These are phyloP conservation scores for Xylariaceae sp. DNA, from an alignment of 2,329 filamentous ascomycete genomes.

Conservation along the genomic window DNA sequence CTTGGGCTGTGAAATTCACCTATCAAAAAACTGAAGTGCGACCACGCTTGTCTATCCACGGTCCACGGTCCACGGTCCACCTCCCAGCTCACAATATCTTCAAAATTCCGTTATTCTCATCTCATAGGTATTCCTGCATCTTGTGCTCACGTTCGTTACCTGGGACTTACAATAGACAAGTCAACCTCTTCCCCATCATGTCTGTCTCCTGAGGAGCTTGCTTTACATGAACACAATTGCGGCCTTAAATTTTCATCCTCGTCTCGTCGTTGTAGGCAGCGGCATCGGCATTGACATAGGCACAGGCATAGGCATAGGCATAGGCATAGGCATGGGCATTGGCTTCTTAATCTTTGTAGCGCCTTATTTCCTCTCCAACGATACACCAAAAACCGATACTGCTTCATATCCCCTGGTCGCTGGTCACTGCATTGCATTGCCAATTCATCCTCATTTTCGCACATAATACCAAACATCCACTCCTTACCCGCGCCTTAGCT, in stretches of 20 bases:
- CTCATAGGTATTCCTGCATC: constrained; percentile 9
- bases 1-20: constrained; percentile 15
- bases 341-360: neutral
- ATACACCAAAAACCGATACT: neutral
- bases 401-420: neutral
- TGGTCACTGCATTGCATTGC: neutral
- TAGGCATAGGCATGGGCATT: neutral
- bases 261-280: neutral
- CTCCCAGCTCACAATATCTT: constrained; percentile 25
- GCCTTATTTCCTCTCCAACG: neutral
- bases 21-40: constrained; percentile 12
- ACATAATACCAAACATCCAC: neutral
- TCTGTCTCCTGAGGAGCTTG: neutral
- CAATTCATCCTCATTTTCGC: neutral
- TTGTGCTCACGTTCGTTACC: neutral
- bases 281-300: neutral
- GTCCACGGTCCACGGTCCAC: constrained; percentile 18
- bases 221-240: neutral
- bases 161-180: neutral
- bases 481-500: neutral
- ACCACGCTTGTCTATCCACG: constrained; percentile 9
- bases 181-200: neutral
- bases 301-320: too few species aligned
- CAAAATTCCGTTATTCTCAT: constrained; percentile 18
- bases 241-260: neutral